Evolutionary conservation across 2,329 filamentous ascomycete species (phyloP).

Genomic region (Neonectria punicea): DNA sequence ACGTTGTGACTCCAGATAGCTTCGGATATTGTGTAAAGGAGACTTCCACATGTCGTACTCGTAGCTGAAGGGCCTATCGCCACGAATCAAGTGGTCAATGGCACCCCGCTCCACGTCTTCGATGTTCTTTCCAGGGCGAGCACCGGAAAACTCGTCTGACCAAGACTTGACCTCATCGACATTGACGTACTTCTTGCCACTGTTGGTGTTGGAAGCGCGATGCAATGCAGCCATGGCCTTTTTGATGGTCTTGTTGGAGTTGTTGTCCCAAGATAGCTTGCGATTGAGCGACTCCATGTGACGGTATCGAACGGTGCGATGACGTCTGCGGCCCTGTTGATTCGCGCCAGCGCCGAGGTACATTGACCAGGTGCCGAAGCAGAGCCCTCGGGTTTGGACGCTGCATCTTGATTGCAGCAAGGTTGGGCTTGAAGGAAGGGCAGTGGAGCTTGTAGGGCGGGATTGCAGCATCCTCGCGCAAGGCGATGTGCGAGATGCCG

Average conservation of each 20-base stretch:
- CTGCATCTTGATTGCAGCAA: constrained; percentile 31
- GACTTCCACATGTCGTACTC: constrained; percentile 46
- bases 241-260: constrained; percentile 52
- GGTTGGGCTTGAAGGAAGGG: constrained; percentile 25
- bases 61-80: constrained; percentile 34
- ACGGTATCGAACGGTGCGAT: constrained; percentile 56
- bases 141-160: constrained; percentile 50
- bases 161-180: constrained; percentile 49
- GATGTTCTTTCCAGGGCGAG: constrained; percentile 54
- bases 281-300: constrained; percentile 58
- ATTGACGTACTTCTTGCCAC: constrained; percentile 48
- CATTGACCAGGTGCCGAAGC: constrained; percentile 60
- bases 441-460: constrained; percentile 20
- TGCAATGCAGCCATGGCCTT: constrained; percentile 51
- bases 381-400: constrained; percentile 54
- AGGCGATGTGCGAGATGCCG: constrained; percentile 43
- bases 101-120: constrained; percentile 58
- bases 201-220: constrained; percentile 51
- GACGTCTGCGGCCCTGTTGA: constrained; percentile 57
- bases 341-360: constrained; percentile 52
- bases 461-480: constrained; percentile 42
- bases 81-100: constrained; percentile 56
- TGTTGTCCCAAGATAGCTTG: constrained; percentile 59
- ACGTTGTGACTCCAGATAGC: constrained; percentile 42
- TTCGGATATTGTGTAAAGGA: constrained; percentile 48